Evolutionary conservation across 345 rosid species (phyloP), one percentile per base, ranked within the genome.

Genomic region (Durio zibethinus): DNA sequence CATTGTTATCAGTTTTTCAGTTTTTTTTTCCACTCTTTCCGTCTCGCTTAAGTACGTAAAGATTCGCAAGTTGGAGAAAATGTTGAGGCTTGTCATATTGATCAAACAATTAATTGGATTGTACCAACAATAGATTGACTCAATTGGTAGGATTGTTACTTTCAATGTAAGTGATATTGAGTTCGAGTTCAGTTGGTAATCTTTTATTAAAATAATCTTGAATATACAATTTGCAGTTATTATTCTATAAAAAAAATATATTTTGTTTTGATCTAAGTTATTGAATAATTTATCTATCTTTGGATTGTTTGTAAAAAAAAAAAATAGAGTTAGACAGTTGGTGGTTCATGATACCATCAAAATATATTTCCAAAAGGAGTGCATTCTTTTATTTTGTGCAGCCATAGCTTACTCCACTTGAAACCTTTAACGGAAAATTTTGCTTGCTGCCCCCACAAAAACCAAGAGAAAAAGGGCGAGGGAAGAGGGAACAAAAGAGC

Each of bases 331-430:
- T n/a, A n/a, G n/a, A n/a, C n/a, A n/a, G n/a, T n/a, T n/a, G n/a
- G n/a, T 20, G 21, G 60, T 54, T 59, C 7, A 60, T 60, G 7
- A 35, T 62, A 62, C 20, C 4, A 2, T 52, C 63, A 53, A 33
- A 70, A 16, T 20, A 5, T 68, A 38, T 69, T 70, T 33, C 67
- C 23, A 69, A 71, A 70, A 70, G 18, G 47, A 57, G 36, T 47
- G 38, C 63, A 56, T 40, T 61, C 43, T n/a, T 63, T 14, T 10
- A 0, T 7, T 29, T 16, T 50, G 8, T 73, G 75, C 76, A 75
- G 76, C 73, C 70, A 61, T 50, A 43, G 61, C 68, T 43, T 76
- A 68, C 67, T 21, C 68, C 47, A 48, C 29, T 5, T 61, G 27
- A 2, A 18, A 18, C 48, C n/a, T 29, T 61, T 29, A 20, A 65